These are phyloP conservation scores for Leishmania gerbilli DNA, from an alignment of 208 protist species.

Conservation along the genomic window DNA sequence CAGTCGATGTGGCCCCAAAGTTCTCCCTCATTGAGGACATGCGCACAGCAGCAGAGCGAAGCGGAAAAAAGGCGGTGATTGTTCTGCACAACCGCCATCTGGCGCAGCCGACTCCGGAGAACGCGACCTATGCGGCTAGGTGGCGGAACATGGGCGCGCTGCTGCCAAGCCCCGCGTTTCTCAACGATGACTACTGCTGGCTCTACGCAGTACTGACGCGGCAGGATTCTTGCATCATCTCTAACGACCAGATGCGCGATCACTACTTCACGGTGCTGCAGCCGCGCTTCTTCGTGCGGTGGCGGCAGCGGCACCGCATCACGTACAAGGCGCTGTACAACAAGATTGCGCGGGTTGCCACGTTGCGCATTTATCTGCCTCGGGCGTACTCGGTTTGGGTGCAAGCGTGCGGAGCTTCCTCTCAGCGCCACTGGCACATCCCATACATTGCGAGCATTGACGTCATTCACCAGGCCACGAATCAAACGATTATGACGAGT, in stretches of 20 bases:
- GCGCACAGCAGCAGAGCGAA: conserved; percentile 32
- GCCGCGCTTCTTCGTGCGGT: conserved; percentile 78
- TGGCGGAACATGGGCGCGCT: conserved; percentile 49
- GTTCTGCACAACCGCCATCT: conserved; percentile 79
- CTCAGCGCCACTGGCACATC: conserved; percentile 70
- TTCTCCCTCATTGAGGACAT: conserved; percentile 83
- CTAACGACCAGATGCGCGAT: conserved; percentile 89
- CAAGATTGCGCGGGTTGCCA: conserved; percentile 24
- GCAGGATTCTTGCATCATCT: conserved; percentile 58
- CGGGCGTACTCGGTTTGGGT: conserved; percentile 78
- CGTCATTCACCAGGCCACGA: conserved; percentile 80
- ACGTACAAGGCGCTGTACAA: conserved; percentile 75
- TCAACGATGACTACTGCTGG: conserved; percentile 92
- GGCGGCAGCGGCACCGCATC: conserved; percentile 83
- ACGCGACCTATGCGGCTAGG: conserved; percentile 36
- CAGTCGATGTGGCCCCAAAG: conserved; percentile 84
- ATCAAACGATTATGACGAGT: conserved; percentile 37
- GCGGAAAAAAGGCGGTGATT: conserved; percentile 59
- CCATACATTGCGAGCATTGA: conserved; percentile 58
- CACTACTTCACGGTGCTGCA: conserved; percentile 84
- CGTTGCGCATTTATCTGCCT: conserved; percentile 44
- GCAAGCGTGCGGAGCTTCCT: conserved; percentile 37
- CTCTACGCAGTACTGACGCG: conserved; percentile 64
- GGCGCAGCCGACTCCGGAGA: conserved; percentile 25
- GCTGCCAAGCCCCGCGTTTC: conserved; percentile 69